phyloP scores from a whole-genome alignment of 1,139 yeast genomes.

The Hyphopichia burtonii region DNA sequence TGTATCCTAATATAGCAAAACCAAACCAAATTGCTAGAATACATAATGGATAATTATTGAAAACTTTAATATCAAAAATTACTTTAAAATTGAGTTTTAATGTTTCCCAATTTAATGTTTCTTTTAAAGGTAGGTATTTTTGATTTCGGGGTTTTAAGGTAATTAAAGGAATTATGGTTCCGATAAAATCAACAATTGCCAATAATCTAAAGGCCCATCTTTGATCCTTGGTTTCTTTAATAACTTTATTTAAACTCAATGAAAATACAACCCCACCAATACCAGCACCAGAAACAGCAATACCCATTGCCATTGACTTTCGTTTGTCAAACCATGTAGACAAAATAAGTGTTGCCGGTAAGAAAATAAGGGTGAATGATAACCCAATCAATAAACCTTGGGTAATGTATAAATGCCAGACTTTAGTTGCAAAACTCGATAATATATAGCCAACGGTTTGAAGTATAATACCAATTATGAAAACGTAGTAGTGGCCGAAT shows the following conservation, averaged over 20 bases:
- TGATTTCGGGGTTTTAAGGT: constrained; percentile 49
- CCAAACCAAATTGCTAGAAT: constrained; percentile 57
- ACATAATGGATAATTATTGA: constrained; percentile 37
- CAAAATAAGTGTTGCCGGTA: constrained; percentile 56
- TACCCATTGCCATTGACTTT: constrained; percentile 60
- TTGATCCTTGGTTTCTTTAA: constrained; percentile 53
- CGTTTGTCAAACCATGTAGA: constrained; percentile 65
- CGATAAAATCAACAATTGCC: constrained; percentile 47
- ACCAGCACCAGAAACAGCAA: constrained; percentile 63
- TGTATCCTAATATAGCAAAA: constrained; percentile 55
- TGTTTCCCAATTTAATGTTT: constrained; percentile 18
- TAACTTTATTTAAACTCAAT: constrained; percentile 45
- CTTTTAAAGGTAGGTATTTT: constrained; percentile 23
- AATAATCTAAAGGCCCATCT: constrained; percentile 68
- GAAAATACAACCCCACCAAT: constrained; percentile 63
- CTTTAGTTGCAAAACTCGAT: constrained; percentile 60
- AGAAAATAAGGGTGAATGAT: constrained; percentile 57
- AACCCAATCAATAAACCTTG: constrained; percentile 69
- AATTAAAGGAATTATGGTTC: constrained; percentile 33
- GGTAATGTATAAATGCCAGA: constrained; percentile 66
- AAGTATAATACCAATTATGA: constrained; percentile 48
- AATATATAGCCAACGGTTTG: constrained; percentile 59
- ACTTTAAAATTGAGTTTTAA: constrained; percentile 18
- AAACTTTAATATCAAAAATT: constrained; percentile 29
- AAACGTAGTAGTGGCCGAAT: constrained; percentile 32